These are phyloP conservation scores for Dioscorea alata DNA, from an alignment of 106 monocot genomes.

Conservation along the genomic window DNA sequence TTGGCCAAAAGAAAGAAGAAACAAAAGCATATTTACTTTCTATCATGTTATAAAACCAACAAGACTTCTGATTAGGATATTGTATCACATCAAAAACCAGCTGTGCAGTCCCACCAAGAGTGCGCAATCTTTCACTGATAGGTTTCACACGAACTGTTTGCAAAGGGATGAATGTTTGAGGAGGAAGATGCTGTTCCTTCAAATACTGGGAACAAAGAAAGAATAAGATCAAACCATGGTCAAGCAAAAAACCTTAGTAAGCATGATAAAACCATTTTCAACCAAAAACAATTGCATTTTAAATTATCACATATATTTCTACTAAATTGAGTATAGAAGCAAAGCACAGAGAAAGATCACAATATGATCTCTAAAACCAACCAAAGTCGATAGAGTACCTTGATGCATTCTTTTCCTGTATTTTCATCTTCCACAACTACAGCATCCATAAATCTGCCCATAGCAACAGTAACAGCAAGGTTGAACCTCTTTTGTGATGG, in stretches of 20 bases:
- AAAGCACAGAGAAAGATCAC: too few species aligned
- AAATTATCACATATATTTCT: too few species aligned
- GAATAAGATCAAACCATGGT: background rate
- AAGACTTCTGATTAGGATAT: conserved; percentile 58
- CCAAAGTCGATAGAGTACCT: conserved; percentile 31
- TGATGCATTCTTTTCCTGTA: conserved; percentile 98
- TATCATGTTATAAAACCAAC: background rate
- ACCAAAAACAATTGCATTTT: too few species aligned
- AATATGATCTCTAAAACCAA: too few species aligned
- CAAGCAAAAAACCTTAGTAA: background rate
- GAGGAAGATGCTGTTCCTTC: conserved; percentile 93
- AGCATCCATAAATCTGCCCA: conserved; percentile 99
- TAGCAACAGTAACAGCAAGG: conserved; percentile 95
- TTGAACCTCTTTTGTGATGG: conserved; percentile 91
- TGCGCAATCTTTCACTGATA: conserved; percentile 72
- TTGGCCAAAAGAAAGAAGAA: too few species aligned
- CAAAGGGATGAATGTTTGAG: conserved; percentile 91
- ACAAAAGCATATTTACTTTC: too few species aligned
- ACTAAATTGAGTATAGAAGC: too few species aligned
- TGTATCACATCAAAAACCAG: conserved; percentile 91
- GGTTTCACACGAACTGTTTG: conserved; percentile 94
- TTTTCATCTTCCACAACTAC: conserved; percentile 97
- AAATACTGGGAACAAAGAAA: conserved; percentile 59
- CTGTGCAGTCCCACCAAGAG: conserved; percentile 86
- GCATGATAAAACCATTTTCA: too few species aligned